A percentile compares a stretch with the other conserved stretches of the same genome.
Evolutionary conservation across 2,329 filamentous ascomycete genomes (phyloP).

Genomic region (Lachnellula hyalina): DNA sequence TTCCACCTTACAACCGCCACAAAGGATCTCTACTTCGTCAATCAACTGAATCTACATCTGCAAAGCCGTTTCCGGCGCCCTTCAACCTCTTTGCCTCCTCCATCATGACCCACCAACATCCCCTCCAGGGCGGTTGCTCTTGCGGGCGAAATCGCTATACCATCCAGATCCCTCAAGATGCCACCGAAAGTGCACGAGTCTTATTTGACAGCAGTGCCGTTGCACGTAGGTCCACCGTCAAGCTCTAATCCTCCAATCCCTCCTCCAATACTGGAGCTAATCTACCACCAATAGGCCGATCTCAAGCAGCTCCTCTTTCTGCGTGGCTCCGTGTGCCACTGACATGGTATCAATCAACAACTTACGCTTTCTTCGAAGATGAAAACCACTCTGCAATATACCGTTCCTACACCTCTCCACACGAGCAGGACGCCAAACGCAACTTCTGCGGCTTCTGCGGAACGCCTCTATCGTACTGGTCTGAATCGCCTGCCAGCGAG

Average conservation of each 20-base stretch:
- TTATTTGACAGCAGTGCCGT: constrained; percentile 49
- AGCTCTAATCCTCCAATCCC: not conserved
- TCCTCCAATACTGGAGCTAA: not conserved
- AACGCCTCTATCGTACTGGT: constrained; percentile 79
- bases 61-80: not conserved
- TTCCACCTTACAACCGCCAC: not conserved
- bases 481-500: constrained; percentile 64
- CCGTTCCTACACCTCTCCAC: constrained; percentile 57
- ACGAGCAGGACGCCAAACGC: constrained; percentile 53
- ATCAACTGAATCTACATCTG: not conserved
- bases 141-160: constrained; percentile 83
- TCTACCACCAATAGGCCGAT: constrained; percentile 46
- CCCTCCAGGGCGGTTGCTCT: constrained; percentile 71
- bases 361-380: constrained; percentile 70
- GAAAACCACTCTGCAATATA: constrained; percentile 65
- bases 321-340: constrained; percentile 82
- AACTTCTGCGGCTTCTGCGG: constrained; percentile 92
- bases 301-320: constrained; percentile 66
- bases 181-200: constrained; percentile 55
- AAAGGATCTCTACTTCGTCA: not conserved
- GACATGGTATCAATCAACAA: constrained; percentile 71
- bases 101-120: constrained; percentile 43
- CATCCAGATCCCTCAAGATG: constrained; percentile 60
- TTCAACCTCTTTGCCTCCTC: not conserved
- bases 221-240: constrained; percentile 56